These are phyloP conservation scores for Neltuma alba DNA, from an alignment of 306 rosid species.

Conservation along the genomic window DNA sequence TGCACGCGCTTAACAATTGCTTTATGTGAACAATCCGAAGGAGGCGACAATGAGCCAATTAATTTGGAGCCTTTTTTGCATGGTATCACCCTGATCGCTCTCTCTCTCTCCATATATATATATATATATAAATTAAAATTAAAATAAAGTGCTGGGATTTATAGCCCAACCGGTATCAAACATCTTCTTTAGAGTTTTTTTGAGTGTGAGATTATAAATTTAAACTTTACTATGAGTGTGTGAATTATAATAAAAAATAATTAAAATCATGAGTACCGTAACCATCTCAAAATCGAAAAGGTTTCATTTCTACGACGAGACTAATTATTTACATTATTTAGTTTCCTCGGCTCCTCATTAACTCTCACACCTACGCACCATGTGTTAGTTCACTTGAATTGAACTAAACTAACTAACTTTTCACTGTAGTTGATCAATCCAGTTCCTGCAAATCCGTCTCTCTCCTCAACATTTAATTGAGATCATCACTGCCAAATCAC, in stretches of 20 bases:
- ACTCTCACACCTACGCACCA: neutral
- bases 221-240: too few species aligned
- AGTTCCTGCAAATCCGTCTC: neutral
- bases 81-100: too few species aligned
- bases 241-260: too few species aligned
- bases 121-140: too few species aligned
- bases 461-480: neutral
- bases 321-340: conserved; percentile 27
- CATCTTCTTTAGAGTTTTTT: too few species aligned
- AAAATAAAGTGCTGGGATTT: too few species aligned
- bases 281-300: neutral
- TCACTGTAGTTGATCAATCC: neutral
- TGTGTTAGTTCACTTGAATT: neutral
- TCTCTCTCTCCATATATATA: too few species aligned
- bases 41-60: neutral
- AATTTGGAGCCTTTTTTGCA: neutral
- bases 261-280: neutral
- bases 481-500: conserved; percentile 1
- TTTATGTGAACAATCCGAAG: neutral
- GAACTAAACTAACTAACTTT: neutral
- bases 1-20: neutral
- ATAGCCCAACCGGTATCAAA: too few species aligned
- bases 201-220: too few species aligned
- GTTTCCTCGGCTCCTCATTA: neutral
- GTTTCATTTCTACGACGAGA: neutral